These are phyloP conservation scores for Chimonanthus praecox DNA, from an alignment of 164 flowering plant genomes.

Conservation along the genomic window DNA sequence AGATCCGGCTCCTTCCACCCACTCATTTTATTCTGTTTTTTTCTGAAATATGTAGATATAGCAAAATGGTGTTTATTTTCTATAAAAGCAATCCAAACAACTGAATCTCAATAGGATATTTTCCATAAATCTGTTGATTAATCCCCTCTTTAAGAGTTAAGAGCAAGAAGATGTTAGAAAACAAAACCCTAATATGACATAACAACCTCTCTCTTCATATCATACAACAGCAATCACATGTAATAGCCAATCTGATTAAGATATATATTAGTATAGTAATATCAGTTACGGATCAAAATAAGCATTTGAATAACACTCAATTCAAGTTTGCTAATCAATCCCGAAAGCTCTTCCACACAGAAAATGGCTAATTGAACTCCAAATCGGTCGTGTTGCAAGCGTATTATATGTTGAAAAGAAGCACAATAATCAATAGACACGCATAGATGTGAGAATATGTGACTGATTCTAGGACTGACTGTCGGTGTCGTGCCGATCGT, in stretches of 20 bases:
- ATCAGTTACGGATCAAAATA: background rate
- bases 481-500: slow-evolving; percentile 50
- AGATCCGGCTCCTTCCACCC: no score
- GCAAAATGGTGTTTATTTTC: no score
- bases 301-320: background rate
- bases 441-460: no score
- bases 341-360: background rate
- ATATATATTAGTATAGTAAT: background rate
- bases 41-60: no score
- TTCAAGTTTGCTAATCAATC: background rate
- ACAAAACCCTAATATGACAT: background rate
- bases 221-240: background rate
- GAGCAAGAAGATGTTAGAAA: background rate
- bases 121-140: no score
- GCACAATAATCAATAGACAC: background rate
- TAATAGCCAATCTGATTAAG: background rate
- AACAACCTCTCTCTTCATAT: no score
- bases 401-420: background rate
- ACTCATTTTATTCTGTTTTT: no score
- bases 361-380: background rate
- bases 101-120: no score
- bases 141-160: no score
- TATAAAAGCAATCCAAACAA: no score
- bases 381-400: background rate
- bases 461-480: slow-evolving; percentile 14